phyloP scores from a whole-genome alignment of 2,329 filamentous ascomycete genomes.

The Ceratocystis papillata region DNA sequence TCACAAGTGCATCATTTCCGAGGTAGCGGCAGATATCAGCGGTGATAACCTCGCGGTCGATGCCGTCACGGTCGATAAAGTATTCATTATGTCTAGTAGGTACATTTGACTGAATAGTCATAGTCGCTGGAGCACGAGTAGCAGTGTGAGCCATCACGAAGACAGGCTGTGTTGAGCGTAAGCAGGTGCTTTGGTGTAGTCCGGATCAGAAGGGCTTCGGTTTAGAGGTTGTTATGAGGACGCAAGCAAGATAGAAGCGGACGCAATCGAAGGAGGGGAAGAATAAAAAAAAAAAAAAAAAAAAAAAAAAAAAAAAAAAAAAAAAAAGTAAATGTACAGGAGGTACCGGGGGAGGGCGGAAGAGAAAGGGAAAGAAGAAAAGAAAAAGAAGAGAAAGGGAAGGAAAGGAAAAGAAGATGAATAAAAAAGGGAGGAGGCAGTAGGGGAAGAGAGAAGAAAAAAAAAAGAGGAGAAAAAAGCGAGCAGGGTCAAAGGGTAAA shows the following conservation, averaged over 20 bases:
- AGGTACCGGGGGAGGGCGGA: too few species aligned
- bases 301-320: constrained; percentile 20
- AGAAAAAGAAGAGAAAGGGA: constrained; percentile 18
- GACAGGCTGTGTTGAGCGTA: background rate
- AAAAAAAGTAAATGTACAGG: constrained; percentile 9
- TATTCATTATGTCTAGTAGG: constrained; percentile 23
- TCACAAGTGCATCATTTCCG: constrained; percentile 70
- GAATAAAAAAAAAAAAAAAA: background rate
- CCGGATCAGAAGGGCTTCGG: background rate
- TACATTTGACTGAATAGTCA: constrained; percentile 14
- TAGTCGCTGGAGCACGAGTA: constrained; percentile 17
- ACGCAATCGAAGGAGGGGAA: background rate
- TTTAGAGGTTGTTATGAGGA: background rate
- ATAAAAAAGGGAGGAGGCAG: constrained; percentile 3
- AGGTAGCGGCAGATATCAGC: constrained; percentile 76
- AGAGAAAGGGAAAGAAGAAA: background rate
- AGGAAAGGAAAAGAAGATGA: constrained; percentile 15
- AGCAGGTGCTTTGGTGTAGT: background rate
- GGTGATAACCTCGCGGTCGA: constrained; percentile 57
- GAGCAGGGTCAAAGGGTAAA: constrained; percentile 22
- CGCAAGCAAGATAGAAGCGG: background rate
- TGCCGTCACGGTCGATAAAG: constrained; percentile 22
- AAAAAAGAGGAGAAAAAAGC: background rate
- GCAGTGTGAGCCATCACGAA: constrained; percentile 18
- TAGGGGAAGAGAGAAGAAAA: constrained; percentile 3